Conservation (phyloP, 768 basidiomycete genomes). For the Xanthoconium purpureum region DNA sequence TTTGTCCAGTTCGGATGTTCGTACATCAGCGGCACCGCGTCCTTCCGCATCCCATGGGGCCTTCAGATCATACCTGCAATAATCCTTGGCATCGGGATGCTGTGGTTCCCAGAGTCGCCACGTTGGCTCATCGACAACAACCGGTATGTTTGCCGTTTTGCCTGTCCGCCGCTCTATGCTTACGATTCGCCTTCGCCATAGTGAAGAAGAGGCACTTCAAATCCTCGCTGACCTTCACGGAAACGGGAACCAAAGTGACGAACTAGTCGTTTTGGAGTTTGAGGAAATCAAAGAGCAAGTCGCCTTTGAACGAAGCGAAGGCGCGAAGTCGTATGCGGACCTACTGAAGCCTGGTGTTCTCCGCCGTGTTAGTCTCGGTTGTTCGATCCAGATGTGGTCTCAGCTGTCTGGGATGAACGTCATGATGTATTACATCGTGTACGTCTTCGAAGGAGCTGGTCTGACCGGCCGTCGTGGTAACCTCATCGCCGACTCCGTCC, state of each 20-base stretch:
- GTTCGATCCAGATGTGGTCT: conserved; percentile 76
- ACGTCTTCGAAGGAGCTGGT: conserved; percentile 76
- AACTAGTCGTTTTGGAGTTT: conserved; percentile 67
- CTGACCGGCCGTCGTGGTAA: conserved; percentile 71
- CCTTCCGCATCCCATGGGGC: conserved; percentile 80
- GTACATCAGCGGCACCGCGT: conserved; percentile 59
- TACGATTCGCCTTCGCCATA: conserved; percentile 1
- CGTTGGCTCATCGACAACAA: conserved; percentile 68
- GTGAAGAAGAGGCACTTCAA: conserved; percentile 57
- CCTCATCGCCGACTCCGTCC: conserved; percentile 72
- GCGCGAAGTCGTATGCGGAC: conserved; percentile 68
- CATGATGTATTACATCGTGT: conserved; percentile 65
- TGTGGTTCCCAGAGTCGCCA: conserved; percentile 65
- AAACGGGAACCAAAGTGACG: conserved; percentile 50
- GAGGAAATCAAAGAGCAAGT: conserved; percentile 60
- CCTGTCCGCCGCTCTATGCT: background rate
- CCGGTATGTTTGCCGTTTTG: conserved; percentile 32
- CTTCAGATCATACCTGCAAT: conserved; percentile 78
- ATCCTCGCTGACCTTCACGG: conserved; percentile 75
- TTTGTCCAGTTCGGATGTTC: conserved; percentile 76
- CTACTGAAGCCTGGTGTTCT: conserved; percentile 63
- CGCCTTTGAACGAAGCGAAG: conserved; percentile 61
- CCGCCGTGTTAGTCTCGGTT: conserved; percentile 68
- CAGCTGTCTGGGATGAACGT: conserved; percentile 77
- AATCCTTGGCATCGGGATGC: conserved; percentile 64